Conservation (phyloP, 2,329 filamentous ascomycete genomes). For the Epicoccum sorghinum region DNA sequence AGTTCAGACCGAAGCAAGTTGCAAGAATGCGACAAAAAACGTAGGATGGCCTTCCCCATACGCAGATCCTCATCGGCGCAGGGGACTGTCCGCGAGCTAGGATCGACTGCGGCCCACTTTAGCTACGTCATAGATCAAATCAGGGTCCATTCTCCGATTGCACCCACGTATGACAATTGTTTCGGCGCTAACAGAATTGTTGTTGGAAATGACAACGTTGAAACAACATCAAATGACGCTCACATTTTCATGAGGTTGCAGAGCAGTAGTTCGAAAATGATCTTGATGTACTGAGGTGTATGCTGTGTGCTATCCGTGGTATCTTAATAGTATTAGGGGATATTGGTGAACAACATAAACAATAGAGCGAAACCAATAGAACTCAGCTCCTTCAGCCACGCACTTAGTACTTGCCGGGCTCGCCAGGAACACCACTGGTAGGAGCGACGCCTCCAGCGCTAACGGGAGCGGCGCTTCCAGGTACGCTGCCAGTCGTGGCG, state of each 20-base stretch:
- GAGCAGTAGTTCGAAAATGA: no score
- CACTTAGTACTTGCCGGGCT: slow-evolving; percentile 40
- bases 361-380: neutral
- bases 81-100: slow-evolving; percentile 7
- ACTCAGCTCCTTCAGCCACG: no score
- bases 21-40: neutral
- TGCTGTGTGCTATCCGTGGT: neutral
- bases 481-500: slow-evolving; percentile 20
- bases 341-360: neutral
- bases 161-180: neutral
- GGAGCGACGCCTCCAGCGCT: slow-evolving; percentile 14
- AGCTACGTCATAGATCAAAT: slow-evolving; percentile 10
- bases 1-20: neutral
- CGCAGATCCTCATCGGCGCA: slow-evolving; percentile 11
- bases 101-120: slow-evolving; percentile 1
- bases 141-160: slow-evolving; percentile 10
- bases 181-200: neutral
- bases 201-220: no score
- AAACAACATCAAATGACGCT: no score
- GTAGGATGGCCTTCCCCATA: slow-evolving; percentile 8
- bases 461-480: slow-evolving; percentile 18
- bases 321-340: neutral
- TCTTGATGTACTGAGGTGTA: neutral
- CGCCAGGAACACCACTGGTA: slow-evolving; percentile 26
- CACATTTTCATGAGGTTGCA: no score